These are phyloP conservation scores for Proliferodiscus dingleyae DNA, from an alignment of 2,329 filamentous ascomycete species.

Conservation along the genomic window DNA sequence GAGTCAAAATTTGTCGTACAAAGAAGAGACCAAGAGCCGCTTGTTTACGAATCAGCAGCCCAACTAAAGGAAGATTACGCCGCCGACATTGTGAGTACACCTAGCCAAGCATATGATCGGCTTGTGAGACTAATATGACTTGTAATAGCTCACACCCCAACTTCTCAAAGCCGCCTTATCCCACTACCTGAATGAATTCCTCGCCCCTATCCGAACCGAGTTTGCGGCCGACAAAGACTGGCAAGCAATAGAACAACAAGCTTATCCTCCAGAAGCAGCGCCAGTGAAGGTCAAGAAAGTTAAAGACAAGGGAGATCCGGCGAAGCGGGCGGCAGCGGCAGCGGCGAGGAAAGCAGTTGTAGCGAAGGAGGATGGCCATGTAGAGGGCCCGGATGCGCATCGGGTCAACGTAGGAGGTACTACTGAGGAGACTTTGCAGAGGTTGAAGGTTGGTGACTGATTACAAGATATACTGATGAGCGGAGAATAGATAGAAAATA, in stretches of 20 bases:
- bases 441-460: conserved; percentile 22
- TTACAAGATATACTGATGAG: background rate
- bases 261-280: conserved; percentile 79
- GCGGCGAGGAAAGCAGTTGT: conserved; percentile 23
- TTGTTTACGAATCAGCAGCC: conserved; percentile 73
- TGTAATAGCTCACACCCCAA: conserved; percentile 69
- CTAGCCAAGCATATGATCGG: background rate
- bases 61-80: conserved; percentile 75
- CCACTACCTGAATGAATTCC: conserved; percentile 64
- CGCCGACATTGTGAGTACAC: conserved; percentile 62
- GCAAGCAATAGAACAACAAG: conserved; percentile 71
- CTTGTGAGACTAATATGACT: conserved; percentile 15
- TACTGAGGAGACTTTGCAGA: conserved; percentile 25
- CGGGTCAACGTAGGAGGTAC: conserved; percentile 22
- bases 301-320: conserved; percentile 36
- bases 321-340: conserved; percentile 27
- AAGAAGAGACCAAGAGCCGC: conserved; percentile 64
- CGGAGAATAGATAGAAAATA: conserved; percentile 15
- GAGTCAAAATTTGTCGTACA: conserved; percentile 63
- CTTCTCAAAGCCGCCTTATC: conserved; percentile 80
- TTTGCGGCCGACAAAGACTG: conserved; percentile 70
- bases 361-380: conserved; percentile 26
- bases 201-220: conserved; percentile 71
- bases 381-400: conserved; percentile 22
- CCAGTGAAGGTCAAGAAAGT: conserved; percentile 61